Evolutionary conservation across 2,329 filamentous ascomycete genomes (phyloP), one percentile per base, ranked within the genome.

Genomic region (Capronia americana): DNA sequence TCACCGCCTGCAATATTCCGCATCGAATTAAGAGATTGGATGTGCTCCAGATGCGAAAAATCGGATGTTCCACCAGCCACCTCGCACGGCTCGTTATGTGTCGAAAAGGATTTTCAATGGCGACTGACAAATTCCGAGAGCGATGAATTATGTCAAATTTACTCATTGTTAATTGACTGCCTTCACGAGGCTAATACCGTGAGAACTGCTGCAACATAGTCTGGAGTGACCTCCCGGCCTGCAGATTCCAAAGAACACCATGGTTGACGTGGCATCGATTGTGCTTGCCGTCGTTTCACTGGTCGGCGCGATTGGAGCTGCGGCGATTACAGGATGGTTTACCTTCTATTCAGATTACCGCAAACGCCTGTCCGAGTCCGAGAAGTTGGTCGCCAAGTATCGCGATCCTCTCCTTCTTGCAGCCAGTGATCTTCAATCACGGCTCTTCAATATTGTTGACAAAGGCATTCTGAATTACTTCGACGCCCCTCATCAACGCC

Each of bases 321-420:
- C 41, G 14, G 41, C n/a, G 41, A 46, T 46, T 20, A 46, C 41
- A 17, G 41, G 41, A 46, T 46, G 41, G 41, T 46, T 46, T 8
- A n/a, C 41, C 14, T 46, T 46, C 41, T 46, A 46, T 20, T 46
- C 41, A 46, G 41, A 46, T 7, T n/a, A 48, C 20, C 44, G 44
- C 17, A 48, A 48, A 20, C 44, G 17, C 20, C 17, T 48, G 20
- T 48, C 44, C 17, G 20, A 51, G 12, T 20, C n/a, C 24, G 48
- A 51, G 24, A 51, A 51, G 48, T 26, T 23, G 48, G 48, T 51
- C 48, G 48, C 48, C 20, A 51, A 51, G 20, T 51, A 51, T 51
- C 20, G 48, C 48, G 17, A 51, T 4, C 48, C 48, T 24, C n/a
- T 50, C 24, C 46, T n/a, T 50, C 6, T 51, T 51, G 48, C 48